A percentile compares a stretch with the other conserved stretches of the same genome.
These are phyloP conservation scores for Solanum bulbocastanum DNA, from an alignment of 257 asterid genomes.

Conservation along the genomic window DNA sequence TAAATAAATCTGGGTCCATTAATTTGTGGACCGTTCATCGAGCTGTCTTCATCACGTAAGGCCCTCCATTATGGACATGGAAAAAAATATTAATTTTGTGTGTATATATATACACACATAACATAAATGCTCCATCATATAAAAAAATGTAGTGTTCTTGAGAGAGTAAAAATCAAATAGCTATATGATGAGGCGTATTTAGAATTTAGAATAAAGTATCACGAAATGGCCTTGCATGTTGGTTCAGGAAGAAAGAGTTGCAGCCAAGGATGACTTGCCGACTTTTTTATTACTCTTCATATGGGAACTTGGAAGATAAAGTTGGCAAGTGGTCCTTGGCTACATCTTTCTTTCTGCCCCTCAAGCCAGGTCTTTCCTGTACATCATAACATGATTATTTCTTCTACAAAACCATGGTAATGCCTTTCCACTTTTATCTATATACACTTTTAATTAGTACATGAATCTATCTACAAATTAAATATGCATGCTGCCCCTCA, in stretches of 20 bases:
- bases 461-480: neutral
- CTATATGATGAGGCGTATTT: neutral
- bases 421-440: neutral
- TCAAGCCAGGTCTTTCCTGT: neutral
- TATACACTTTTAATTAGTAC: neutral
- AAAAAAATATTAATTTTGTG: neutral
- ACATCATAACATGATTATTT: neutral
- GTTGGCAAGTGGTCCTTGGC: slow-evolving; percentile 7
- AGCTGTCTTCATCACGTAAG: neutral
- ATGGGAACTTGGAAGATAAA: neutral
- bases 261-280: slow-evolving; percentile 11
- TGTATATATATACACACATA: neutral
- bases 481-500: neutral
- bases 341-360: neutral
- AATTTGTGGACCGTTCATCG: neutral
- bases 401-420: neutral
- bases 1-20: neutral
- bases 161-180: too few relatives aligned
- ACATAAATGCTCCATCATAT: neutral
- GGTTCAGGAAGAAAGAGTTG: neutral
- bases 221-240: neutral
- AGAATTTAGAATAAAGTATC: neutral
- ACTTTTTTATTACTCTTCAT: neutral
- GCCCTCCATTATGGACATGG: neutral
- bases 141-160: neutral